A percentile compares a stretch with the other conserved stretches of the same genome.
Conservation (phyloP, 139 green algal species). For the Micractinium conductrix region DNA sequence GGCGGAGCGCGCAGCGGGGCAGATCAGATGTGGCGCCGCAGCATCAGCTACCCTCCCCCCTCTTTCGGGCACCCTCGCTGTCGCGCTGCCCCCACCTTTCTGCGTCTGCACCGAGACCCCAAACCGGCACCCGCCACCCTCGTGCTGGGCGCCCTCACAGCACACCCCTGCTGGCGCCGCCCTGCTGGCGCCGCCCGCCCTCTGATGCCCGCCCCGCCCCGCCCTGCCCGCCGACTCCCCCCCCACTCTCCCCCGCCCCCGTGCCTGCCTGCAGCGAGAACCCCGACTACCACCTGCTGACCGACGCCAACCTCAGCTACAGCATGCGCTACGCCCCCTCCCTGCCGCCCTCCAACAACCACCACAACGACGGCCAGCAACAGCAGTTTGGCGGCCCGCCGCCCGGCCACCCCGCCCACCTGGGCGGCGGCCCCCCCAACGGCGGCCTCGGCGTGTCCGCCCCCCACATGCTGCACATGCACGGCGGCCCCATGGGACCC, state of each 20-base stretch:
- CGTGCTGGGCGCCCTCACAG: no score
- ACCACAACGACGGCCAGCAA: slow-evolving; percentile 1
- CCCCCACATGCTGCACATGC: slow-evolving; percentile 29
- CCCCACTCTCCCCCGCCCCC: neutral
- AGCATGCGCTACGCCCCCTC: neutral
- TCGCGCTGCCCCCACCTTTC: no score
- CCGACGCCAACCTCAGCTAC: slow-evolving; percentile 49
- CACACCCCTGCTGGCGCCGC: neutral
- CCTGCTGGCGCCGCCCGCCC: neutral
- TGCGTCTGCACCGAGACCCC: no score
- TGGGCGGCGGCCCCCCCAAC: slow-evolving; percentile 2
- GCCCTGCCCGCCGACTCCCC: no score
- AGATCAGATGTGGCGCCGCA: no score
- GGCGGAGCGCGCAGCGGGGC: no score
- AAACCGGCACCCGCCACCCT: no score
- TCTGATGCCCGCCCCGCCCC: neutral
- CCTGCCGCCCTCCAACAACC: slow-evolving; percentile 2
- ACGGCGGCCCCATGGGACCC: neutral
- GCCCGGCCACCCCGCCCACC: neutral
- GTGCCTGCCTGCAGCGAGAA: slow-evolving; percentile 51
- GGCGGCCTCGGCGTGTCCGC: neutral
- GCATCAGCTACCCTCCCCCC: no score
- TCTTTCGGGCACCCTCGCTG: no score
- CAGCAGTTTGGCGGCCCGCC: slow-evolving; percentile 21
- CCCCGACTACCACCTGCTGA: slow-evolving; percentile 66